Conservation (phyloP, 306 rosid species). For the Begonia peltatifolia region DNA sequence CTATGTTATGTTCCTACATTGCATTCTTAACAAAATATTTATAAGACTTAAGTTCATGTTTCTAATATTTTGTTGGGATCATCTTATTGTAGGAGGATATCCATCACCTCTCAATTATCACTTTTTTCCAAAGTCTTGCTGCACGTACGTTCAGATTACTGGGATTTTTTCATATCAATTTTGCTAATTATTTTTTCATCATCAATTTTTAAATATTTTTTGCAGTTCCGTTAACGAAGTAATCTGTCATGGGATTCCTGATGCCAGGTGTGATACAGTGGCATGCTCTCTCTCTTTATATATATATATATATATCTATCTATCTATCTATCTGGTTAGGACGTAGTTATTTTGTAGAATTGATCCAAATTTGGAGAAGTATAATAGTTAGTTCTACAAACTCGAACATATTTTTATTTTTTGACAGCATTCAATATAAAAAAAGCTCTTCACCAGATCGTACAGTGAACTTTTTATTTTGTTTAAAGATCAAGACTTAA, state of each 20-base stretch:
- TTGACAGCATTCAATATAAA: too few relatives aligned
- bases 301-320: not conserved
- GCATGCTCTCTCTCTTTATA: not conserved
- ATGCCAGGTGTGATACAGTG: constrained; percentile 51
- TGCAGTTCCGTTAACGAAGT: constrained; percentile 95
- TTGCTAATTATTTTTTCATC: constrained; percentile 7
- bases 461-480: too few relatives aligned
- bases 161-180: not conserved
- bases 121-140: constrained; percentile 98
- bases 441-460: too few relatives aligned
- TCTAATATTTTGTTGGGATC: constrained; percentile 6
- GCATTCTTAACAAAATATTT: too few relatives aligned
- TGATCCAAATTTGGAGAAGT: too few relatives aligned
- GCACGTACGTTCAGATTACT: constrained; percentile 85
- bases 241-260: constrained; percentile 98
- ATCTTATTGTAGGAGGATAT: constrained; percentile 61
- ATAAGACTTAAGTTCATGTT: not conserved
- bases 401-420: too few relatives aligned
- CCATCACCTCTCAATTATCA: constrained; percentile 90
- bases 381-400: too few relatives aligned
- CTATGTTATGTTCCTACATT: too few relatives aligned
- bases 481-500: too few relatives aligned
- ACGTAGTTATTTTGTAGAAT: too few relatives aligned
- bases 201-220: constrained; percentile 8
- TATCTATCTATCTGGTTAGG: not conserved